Conservation (phyloP, 2,329 filamentous ascomycete species). For the Ophiostoma fasciatum region DNA sequence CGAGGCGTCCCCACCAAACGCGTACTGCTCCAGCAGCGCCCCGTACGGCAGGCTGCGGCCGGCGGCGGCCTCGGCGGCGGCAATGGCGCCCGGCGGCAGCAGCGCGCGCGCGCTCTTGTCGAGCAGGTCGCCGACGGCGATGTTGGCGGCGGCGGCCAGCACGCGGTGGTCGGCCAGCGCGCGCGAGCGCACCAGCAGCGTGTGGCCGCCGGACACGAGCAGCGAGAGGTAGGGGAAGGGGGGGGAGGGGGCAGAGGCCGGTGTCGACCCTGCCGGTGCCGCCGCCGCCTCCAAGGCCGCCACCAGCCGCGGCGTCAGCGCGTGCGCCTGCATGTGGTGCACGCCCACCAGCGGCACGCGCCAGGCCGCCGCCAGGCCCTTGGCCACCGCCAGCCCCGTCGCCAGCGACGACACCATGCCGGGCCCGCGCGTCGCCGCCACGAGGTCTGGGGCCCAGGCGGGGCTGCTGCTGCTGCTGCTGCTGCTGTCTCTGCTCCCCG, state of each 20-base stretch:
- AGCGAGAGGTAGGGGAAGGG: constrained; percentile 76
- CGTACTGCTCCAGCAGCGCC: constrained; percentile 62
- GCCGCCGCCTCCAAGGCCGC: constrained; percentile 26
- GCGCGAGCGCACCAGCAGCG: constrained; percentile 64
- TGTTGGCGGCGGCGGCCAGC: constrained; percentile 58
- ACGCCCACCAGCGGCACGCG: constrained; percentile 69
- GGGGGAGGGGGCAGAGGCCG: constrained; percentile 23
- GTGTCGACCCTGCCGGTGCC: too few relatives aligned
- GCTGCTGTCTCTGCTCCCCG: not conserved
- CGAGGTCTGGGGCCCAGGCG: too few relatives aligned
- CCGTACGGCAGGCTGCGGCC: constrained; percentile 59
- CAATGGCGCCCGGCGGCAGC: constrained; percentile 46
- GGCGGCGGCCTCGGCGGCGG: constrained; percentile 23
- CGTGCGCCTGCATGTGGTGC: constrained; percentile 96
- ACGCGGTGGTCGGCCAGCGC: constrained; percentile 55
- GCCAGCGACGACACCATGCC: constrained; percentile 72
- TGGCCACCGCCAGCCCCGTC: constrained; percentile 68
- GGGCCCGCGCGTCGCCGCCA: constrained; percentile 81
- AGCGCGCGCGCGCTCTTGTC: constrained; percentile 75
- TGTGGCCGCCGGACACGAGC: constrained; percentile 85
- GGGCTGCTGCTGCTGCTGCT: not conserved
- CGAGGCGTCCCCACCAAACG: constrained; percentile 42
- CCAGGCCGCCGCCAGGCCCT: constrained; percentile 76
- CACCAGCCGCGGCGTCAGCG: constrained; percentile 70
- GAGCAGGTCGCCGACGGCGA: constrained; percentile 78